Base-by-base conservation (phyloP, 441 rosid species). In the Brassica balearica region DNA sequence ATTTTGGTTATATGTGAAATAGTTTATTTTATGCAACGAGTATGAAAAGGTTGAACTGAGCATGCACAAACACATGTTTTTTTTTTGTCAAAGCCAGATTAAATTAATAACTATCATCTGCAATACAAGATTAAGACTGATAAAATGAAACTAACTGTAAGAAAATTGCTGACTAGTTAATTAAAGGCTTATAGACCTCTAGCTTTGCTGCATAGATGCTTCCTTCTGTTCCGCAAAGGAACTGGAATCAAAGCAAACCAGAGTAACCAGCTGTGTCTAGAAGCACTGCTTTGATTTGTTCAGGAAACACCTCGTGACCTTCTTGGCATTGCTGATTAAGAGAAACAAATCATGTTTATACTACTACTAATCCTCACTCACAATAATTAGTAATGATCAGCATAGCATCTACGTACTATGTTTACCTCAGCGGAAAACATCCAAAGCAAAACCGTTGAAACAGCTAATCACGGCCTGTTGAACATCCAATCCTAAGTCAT, bases 231-330 rank as follows among this genome's bases (percentile, higher is more conserved):
- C 32, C 20, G 10, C 65, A 43, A 56, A 36, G 48, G 61, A 46
- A 62, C 0, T 29, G 61, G 25, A 64, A 22, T 73, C 85, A 87
- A 36, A 82, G 74, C 84, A 87, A 48, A 68, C 89, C 87, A 23
- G 85, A 82, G 79, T 86, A 86, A 66, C 92, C 94, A 4, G 93
- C 94, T 6, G 91, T 88, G 71, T 93, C 97, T 69, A 90, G 77
- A 58, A 93, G 95, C 15, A 87, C 86, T 29, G 97, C 91, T 85
- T 89, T 90, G 74, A 93, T 93, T 64, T 88, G 89, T 76, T 86
- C 88, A 8, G 91, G 89, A 72, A 86, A 60, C 25, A 87, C 76
- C 15, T 86, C 91, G 51, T 88, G 81, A 4, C 88, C 87, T 77
- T 85, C 89, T 78, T 81, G 77, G 82, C 89, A 85, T 85, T 85